Conservation (phyloP, 2,329 filamentous ascomycete species). For the Penicillium sp. region DNA sequence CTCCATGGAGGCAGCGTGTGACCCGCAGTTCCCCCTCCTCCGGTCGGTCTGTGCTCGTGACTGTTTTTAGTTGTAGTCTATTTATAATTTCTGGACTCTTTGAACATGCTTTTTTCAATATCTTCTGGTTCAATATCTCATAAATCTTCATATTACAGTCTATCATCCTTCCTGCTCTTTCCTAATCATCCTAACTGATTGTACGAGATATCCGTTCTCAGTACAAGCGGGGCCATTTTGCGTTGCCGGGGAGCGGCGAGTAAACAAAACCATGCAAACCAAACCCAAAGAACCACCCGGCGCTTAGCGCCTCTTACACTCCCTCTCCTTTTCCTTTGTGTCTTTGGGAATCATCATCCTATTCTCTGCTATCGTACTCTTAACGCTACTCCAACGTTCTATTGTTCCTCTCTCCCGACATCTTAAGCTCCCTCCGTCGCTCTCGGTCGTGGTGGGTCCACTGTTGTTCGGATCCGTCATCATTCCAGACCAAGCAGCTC, state of each 20-base stretch:
- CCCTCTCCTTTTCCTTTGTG: background rate
- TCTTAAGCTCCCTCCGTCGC: constrained; percentile 9
- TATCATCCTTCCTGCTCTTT: background rate
- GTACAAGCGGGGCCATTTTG: constrained; percentile 7
- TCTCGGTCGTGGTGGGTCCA: constrained; percentile 23
- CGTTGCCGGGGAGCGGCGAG: constrained; percentile 21
- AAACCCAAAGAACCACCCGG: background rate
- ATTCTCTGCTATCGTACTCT: background rate
- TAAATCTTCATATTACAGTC: background rate
- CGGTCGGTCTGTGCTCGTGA: constrained; percentile 2
- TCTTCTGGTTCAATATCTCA: background rate
- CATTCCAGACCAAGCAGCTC: constrained; percentile 37
- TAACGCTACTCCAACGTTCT: background rate
- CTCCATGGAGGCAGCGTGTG: background rate
- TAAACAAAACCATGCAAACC: constrained; percentile 18
- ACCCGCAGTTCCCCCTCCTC: background rate
- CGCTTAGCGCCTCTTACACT: constrained; percentile 1
- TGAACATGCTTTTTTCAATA: background rate
- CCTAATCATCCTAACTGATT: background rate
- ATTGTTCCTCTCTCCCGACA: constrained; percentile 6
- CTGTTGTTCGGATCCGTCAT: constrained; percentile 33
- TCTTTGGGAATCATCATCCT: background rate
- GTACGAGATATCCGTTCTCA: background rate
- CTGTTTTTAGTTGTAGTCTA: background rate
- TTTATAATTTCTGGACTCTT: background rate